Percentiles rank a stretch among this genome's conserved stretches.
Conservation (phyloP, 257 asterid genomes). For the Solanum sparsipilum region DNA sequence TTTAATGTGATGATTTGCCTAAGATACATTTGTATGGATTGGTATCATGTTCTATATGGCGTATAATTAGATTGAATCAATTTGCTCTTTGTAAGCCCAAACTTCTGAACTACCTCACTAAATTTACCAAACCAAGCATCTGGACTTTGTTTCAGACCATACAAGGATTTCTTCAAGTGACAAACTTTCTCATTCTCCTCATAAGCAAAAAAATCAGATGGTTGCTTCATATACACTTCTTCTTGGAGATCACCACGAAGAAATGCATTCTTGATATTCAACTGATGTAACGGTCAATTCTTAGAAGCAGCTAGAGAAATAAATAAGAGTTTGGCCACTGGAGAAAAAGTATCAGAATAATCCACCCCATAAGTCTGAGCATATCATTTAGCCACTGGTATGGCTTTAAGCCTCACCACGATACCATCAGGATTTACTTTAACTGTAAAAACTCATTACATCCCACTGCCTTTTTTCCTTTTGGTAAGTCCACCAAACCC, state of each 20-base stretch:
- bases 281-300: neutral
- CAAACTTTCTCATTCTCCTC: neutral
- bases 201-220: neutral
- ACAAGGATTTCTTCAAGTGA: neutral
- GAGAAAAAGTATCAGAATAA: neutral
- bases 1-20: too few species aligned
- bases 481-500: too few species aligned
- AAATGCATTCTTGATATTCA: neutral
- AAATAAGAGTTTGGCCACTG: too few species aligned
- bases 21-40: too few species aligned
- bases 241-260: neutral
- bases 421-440: neutral
- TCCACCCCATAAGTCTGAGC: neutral
- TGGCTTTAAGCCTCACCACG: neutral
- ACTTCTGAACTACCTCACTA: neutral
- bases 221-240: neutral
- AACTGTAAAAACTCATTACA: neutral
- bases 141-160: neutral
- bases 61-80: too few species aligned
- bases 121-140: neutral
- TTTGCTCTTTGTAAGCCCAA: neutral
- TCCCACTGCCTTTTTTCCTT: neutral
- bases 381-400: neutral
- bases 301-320: neutral
- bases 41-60: too few species aligned